Evolutionary conservation across 306 rosid genomes (phyloP), one percentile per base, ranked within the genome.

Genomic region (Trifolium subterraneum): DNA sequence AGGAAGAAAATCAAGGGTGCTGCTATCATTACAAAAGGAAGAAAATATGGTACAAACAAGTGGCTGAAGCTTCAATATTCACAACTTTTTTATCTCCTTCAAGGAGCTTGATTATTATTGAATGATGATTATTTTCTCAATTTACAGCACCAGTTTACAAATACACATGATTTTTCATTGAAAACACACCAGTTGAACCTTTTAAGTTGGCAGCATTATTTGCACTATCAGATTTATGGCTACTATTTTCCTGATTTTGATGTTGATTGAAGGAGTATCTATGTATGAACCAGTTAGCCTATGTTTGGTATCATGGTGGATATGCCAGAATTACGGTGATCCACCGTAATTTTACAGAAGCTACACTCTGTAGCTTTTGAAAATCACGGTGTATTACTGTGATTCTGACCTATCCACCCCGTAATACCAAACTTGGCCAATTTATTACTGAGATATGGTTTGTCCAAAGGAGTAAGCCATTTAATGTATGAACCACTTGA

Each of bases 51-150:
- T 12, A 18, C 64, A 48, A 74, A 61, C 11, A 56, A 42, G 73
- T 64, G 60, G 45, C 64, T 64, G 75, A 51, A 69, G 68, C 69
- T 76, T 75, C 81, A 70, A 16, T 65, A 68, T 47, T n/a, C 59
- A 47, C 64, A 52, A 58, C 65, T 59, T 23, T 62, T 64, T 65
- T 59, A 39, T 78, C 74, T 56, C 79, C 47, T 29, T 31, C 68
- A 56, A 9, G 80, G 71, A 27, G 70, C 36, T 59, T 74, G 54
- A 48, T 77, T 68, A 60, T 73, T 79, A 66, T 74, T 71, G 38
- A 51, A 25, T 64, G 39, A 19, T 60, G 70, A 55, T 63, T 41
- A 25, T 78, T 20, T 35, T 42, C 22, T 62, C 41, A 60, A 78
- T 72, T 68, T 33, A 59, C 19, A 16, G 36, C 74, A 71, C 60